Base-by-base conservation (phyloP, 441 rosid genomes). In the Capsella rubella region DNA sequence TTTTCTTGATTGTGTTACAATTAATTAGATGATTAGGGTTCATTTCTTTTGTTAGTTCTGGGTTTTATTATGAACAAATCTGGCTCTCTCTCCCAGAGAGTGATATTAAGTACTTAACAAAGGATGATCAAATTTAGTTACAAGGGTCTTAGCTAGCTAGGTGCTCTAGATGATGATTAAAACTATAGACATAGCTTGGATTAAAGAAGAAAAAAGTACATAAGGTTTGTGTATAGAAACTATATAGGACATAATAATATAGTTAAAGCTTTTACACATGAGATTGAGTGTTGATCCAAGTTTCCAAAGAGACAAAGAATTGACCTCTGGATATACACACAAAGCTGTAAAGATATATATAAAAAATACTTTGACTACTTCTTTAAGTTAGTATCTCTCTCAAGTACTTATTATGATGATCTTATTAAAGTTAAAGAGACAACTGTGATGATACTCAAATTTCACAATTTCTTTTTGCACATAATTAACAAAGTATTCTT, bases 301-400 rank as follows among this genome's bases (percentile, higher is more conserved):
- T 64, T 76, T 58, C 61, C 54, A 47, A 40, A 57, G 73, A 71
- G 64, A 65, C 61, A 27, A 77, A 65, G 76, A 43, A 51, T 59
- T 77, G 39, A 58, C 80, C 80, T 57, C 35, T 71, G 80, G 80
- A 57, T 76, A 71, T 57, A 58, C 39, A 58, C 46, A 51, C 73
- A 71, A 77, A 71, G 72, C 72, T 77, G 76, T 58, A 71, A 64
- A 71, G 46, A 57, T 31, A 58, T 39, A 51, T 34, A 34, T 0
- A 18, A 73, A 47, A 63, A 47, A 39, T 64, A 51, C 53, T 76
- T 64, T 76, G 71, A 64, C 67, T 64, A 77, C 76, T 58, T 71
- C 69, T 64, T 76, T 65, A 64, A 64, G 61, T 64, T 76, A 50
- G 18, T 56, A 57, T 77, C 72, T 58, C 45, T 64, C 29, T 64